Base-by-base conservation (phyloP, 768 basidiomycete genomes). In the Coprinellus aureogranulatus region DNA sequence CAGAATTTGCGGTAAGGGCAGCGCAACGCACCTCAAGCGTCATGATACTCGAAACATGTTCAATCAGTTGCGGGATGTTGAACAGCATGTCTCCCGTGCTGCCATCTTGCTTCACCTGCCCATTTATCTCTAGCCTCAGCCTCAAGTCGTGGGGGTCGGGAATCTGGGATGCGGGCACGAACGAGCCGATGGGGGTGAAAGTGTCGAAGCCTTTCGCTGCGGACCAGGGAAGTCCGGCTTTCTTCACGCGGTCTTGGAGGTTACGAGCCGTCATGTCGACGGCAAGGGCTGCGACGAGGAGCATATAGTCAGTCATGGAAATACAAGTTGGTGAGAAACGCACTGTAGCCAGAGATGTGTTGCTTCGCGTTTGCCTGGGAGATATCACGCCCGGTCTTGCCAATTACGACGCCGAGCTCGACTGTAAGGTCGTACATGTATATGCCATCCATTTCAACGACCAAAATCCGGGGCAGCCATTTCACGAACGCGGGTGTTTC, bases 201-300 rank as follows among this genome's bases (percentile, higher is more conserved):
- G 94, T 95, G 70, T 99, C 96, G 63, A 98, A 97, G 1, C 96
- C 96, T 72, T 99, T 98, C 2, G 88, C 92, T 11, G 94, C 82
- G n/a, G 88, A 86, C 97, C 97, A 99, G 1, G 97, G 97, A n/a
- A 98, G 80, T 10, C 97, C 93, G 50, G 86, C 87, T 66, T 89
- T 90, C 77, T 96, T 96, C 48, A 92, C 92, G 48, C 85, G 86
- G 55, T 97, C 90, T 70, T 99, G 97, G 68, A 98, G 75, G 74
- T 98, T 98, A 12, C 97, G 84, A 5, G 89, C 97, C 1, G 97
- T 98, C 88, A 98, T 90, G 68, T 98, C 96, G 54, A 98, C 89
- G 3, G 93, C 93, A 59, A 98, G 77, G 48, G 94, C 94, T 97
- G 62, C 55, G 59, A 25, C 26, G n/a, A n/a, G n/a, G n/a, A n/a